A percentile compares a stretch with the other conserved stretches of the same genome.
Conservation (phyloP, 2,329 filamentous ascomycete genomes). For the Huntiella bhutanensis region DNA sequence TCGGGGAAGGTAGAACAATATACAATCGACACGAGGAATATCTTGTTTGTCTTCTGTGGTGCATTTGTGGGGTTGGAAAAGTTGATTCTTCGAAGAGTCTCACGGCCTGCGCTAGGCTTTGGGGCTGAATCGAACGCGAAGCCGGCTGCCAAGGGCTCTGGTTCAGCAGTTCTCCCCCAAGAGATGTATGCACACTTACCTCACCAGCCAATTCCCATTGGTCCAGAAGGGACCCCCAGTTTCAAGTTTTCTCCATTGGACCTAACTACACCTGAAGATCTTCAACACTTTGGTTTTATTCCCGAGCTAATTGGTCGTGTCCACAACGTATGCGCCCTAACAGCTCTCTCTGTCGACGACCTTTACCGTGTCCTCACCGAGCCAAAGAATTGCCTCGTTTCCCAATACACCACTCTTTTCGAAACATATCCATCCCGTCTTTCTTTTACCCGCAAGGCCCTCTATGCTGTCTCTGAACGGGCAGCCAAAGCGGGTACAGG, state of each 20-base stretch:
- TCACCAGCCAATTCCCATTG: slow-evolving; percentile 26
- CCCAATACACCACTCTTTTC: slow-evolving; percentile 80
- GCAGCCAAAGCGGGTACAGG: slow-evolving; percentile 50
- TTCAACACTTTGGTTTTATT: slow-evolving; percentile 79
- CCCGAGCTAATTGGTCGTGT: slow-evolving; percentile 92
- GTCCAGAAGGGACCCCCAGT: slow-evolving; percentile 15
- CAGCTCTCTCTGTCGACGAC: slow-evolving; percentile 46
- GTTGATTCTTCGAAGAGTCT: slow-evolving; percentile 67
- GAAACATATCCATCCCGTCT: slow-evolving; percentile 61
- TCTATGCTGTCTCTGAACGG: slow-evolving; percentile 60
- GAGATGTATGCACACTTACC: slow-evolving; percentile 38
- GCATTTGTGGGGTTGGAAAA: slow-evolving; percentile 90
- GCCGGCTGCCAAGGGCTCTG: slow-evolving; percentile 20
- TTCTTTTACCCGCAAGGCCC: slow-evolving; percentile 61
- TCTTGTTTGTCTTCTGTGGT: slow-evolving; percentile 90
- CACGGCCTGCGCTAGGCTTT: slow-evolving; percentile 74
- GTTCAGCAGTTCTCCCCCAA: slow-evolving; percentile 44
- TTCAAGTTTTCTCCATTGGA: slow-evolving; percentile 40
- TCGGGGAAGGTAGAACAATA: slow-evolving; percentile 40
- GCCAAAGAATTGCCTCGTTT: slow-evolving; percentile 69
- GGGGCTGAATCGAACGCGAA: slow-evolving; percentile 57
- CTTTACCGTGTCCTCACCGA: slow-evolving; percentile 82
- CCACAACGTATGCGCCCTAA: slow-evolving; percentile 72
- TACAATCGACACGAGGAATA: slow-evolving; percentile 82
- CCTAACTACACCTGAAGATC: slow-evolving; percentile 52